These are phyloP conservation scores for Drechslera avenae DNA, from an alignment of 2,329 filamentous ascomycete genomes.

Conservation along the genomic window DNA sequence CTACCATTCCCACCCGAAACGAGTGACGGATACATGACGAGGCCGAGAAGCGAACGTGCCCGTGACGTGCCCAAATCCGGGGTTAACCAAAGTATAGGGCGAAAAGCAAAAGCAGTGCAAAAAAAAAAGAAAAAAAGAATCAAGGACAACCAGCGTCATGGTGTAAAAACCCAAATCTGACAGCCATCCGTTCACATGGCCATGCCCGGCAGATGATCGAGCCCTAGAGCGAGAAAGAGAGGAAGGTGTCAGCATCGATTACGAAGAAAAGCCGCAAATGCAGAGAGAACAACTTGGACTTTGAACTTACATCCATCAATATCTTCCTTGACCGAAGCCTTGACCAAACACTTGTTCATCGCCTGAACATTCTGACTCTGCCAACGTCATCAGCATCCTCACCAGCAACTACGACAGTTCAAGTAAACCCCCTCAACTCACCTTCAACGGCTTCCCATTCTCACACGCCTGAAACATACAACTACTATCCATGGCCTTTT, in stretches of 20 bases:
- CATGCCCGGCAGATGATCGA: slow-evolving; percentile 6
- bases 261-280: neutral
- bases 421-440: slow-evolving; percentile 22
- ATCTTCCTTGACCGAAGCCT: slow-evolving; percentile 29
- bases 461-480: slow-evolving; percentile 37
- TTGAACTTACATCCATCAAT: slow-evolving; percentile 31
- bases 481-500: slow-evolving; percentile 31
- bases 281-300: too few relatives aligned
- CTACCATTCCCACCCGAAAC: slow-evolving; percentile 1
- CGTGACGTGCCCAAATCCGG: neutral
- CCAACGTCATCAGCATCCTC: neutral
- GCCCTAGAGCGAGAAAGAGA: neutral
- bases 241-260: neutral
- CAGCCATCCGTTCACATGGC: neutral
- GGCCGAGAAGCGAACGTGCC: neutral
- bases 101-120: neutral
- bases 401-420: neutral
- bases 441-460: slow-evolving; percentile 26
- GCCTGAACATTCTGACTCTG: slow-evolving; percentile 4
- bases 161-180: neutral
- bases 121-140: too few relatives aligned
- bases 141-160: neutral
- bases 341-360: slow-evolving; percentile 33
- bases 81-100: neutral
- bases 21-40: neutral